A percentile compares a stretch with the other conserved stretches of the same genome.
These are phyloP conservation scores for Delitschia confertaspora DNA, from an alignment of 495 filamentous ascomycete genomes.

Conservation along the genomic window DNA sequence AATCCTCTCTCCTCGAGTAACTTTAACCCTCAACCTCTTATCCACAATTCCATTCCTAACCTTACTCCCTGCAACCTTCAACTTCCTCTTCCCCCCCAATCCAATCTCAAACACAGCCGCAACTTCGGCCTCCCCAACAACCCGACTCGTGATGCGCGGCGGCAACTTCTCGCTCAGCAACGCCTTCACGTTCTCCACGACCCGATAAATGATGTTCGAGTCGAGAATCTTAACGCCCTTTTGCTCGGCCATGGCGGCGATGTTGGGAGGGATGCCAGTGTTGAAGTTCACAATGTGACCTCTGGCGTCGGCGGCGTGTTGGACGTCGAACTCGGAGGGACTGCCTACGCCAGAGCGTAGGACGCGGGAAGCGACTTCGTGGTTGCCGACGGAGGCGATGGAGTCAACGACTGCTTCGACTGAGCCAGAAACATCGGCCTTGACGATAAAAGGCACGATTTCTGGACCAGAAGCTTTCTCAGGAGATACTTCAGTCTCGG, in stretches of 20 bases:
- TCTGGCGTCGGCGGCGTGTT: conserved; percentile 68
- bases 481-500: conserved; percentile 12
- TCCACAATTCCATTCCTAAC: conserved; percentile 70
- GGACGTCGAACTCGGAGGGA: conserved; percentile 78
- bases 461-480: conserved; percentile 43
- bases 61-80: conserved; percentile 76
- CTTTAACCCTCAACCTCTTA: conserved; percentile 54
- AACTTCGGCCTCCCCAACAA: conserved; percentile 84
- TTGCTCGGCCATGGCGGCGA: conserved; percentile 58
- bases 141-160: conserved; percentile 53
- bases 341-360: conserved; percentile 70
- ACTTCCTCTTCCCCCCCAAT: conserved; percentile 56
- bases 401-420: conserved; percentile 79
- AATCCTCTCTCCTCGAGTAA: conserved; percentile 57
- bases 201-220: conserved; percentile 85
- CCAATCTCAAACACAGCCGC: conserved; percentile 76
- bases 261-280: conserved; percentile 55
- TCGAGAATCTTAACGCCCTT: conserved; percentile 68
- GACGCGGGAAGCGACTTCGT: conserved; percentile 69
- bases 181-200: conserved; percentile 72
- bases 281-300: conserved; percentile 81
- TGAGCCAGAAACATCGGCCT: conserved; percentile 86
- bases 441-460: conserved; percentile 73
- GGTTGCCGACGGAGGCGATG: conserved; percentile 66
- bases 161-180: conserved; percentile 58